A percentile compares a stretch with the other conserved stretches of the same genome.
Conservation (phyloP, 2,329 filamentous ascomycete species). For the Diaporthe citriasiana region DNA sequence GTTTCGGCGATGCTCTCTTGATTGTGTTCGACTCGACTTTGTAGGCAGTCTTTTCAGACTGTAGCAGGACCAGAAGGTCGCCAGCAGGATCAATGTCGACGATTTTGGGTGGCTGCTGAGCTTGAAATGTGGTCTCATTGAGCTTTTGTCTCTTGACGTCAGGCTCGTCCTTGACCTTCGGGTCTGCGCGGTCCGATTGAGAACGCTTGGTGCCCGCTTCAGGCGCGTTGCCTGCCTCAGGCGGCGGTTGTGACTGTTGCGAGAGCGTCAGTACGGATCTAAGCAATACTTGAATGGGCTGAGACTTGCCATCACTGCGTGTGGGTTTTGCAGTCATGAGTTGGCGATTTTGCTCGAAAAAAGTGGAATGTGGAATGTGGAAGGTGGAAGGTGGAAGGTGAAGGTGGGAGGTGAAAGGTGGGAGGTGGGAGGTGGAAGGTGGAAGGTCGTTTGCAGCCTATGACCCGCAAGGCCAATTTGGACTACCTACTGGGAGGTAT, state of each 20-base stretch:
- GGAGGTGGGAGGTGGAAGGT: not conserved
- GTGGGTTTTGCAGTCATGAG: too few relatives aligned
- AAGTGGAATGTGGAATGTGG: too few relatives aligned
- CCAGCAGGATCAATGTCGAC: not conserved
- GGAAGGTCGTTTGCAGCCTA: not conserved
- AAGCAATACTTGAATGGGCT: not conserved
- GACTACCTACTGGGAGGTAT: not conserved
- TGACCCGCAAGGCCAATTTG: not conserved
- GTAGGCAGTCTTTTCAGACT: not conserved
- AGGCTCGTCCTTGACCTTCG: not conserved
- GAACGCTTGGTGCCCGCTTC: not conserved
- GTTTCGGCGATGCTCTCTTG: not conserved
- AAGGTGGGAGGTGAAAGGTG: not conserved
- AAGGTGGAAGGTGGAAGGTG: too few relatives aligned
- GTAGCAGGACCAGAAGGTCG: not conserved
- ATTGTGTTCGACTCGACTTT: not conserved
- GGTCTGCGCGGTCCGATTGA: not conserved
- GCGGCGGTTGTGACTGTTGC: not conserved
- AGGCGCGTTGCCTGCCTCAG: not conserved
- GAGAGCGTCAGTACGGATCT: not conserved
- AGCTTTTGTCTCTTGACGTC: not conserved
- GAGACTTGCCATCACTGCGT: not conserved
- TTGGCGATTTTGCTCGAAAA: too few relatives aligned
- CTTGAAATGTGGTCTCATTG: not conserved
- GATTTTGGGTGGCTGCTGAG: not conserved